Conservation (phyloP, 2,329 filamentous ascomycete genomes). For the Fusarium avenaceum region DNA sequence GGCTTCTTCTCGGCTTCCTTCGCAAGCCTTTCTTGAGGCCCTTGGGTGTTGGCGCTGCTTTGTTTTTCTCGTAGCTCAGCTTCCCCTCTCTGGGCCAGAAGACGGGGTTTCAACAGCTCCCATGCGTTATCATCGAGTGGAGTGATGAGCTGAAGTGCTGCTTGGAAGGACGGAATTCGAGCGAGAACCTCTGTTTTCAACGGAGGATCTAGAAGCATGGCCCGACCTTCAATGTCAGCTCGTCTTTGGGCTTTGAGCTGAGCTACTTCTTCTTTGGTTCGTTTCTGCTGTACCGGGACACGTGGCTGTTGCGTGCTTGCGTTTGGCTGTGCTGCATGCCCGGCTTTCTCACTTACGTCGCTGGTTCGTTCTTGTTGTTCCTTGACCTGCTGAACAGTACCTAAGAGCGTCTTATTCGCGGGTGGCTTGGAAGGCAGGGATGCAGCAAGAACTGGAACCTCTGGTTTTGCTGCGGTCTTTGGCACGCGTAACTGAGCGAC, state of each 20-base stretch:
- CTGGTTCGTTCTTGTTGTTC: conserved; percentile 16
- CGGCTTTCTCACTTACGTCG: conserved; percentile 11
- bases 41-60: conserved; percentile 49
- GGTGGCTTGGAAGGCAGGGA: conserved; percentile 2
- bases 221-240: conserved; percentile 79
- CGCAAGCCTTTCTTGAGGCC: conserved; percentile 53
- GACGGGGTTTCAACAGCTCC: conserved; percentile 75
- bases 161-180: conserved; percentile 80
- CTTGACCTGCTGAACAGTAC: not conserved
- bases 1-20: conserved; percentile 2
- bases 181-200: conserved; percentile 72
- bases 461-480: conserved; percentile 8
- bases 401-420: not conserved
- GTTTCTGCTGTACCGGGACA: conserved; percentile 55
- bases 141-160: conserved; percentile 76
- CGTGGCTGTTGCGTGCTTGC: conserved; percentile 13
- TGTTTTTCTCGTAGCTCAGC: conserved; percentile 71
- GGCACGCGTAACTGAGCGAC: conserved; percentile 54
- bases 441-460: not conserved
- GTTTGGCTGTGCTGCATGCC: conserved; percentile 16
- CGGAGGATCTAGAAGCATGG: conserved; percentile 74
- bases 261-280: conserved; percentile 72
- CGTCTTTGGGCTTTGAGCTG: conserved; percentile 74
- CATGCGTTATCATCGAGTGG: conserved; percentile 78
- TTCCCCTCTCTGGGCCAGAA: conserved; percentile 74